phyloP scores from a whole-genome alignment of 169 alveolate species.

The Eimeria necatrix region DNA sequence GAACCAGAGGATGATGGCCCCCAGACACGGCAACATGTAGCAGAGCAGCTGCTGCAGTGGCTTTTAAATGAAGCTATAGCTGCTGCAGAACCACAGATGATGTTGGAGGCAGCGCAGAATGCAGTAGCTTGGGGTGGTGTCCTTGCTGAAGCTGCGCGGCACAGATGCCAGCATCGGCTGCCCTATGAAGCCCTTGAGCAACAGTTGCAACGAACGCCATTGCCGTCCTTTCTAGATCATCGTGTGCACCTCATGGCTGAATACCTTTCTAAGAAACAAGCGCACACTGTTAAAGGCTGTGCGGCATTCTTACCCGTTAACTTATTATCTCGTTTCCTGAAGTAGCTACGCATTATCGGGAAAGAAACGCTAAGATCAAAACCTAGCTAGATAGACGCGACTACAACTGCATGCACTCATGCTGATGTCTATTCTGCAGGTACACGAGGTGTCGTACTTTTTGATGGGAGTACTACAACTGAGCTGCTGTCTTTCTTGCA shows the following conservation, averaged over 20 bases:
- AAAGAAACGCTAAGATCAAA: not conserved
- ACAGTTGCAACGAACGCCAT: slow-evolving; percentile 55
- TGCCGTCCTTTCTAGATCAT: slow-evolving; percentile 25
- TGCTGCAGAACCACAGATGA: slow-evolving; percentile 62
- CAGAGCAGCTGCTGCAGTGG: slow-evolving; percentile 73
- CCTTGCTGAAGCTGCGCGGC: slow-evolving; percentile 65
- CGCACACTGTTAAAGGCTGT: slow-evolving; percentile 35
- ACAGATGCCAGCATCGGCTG: not conserved
- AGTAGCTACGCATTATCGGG: not conserved
- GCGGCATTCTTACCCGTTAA: not conserved
- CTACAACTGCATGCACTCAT: not conserved
- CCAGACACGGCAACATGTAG: slow-evolving; percentile 44
- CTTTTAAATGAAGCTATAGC: slow-evolving; percentile 35
- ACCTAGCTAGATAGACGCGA: not conserved
- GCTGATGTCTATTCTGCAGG: not conserved
- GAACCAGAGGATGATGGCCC: slow-evolving; percentile 25
- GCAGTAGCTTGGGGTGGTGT: slow-evolving; percentile 33
- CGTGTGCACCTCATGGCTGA: slow-evolving; percentile 68
- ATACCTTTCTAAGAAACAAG: slow-evolving; percentile 46
- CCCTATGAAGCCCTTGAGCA: not conserved
- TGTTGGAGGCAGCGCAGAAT: slow-evolving; percentile 50
- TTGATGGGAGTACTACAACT: slow-evolving; percentile 58
- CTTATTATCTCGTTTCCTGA: not conserved
- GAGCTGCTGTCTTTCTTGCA: slow-evolving; percentile 28
- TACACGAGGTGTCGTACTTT: slow-evolving; percentile 45